These are phyloP conservation scores for Aristolochia californica DNA, from an alignment of 164 flowering plant species.

Conservation along the genomic window DNA sequence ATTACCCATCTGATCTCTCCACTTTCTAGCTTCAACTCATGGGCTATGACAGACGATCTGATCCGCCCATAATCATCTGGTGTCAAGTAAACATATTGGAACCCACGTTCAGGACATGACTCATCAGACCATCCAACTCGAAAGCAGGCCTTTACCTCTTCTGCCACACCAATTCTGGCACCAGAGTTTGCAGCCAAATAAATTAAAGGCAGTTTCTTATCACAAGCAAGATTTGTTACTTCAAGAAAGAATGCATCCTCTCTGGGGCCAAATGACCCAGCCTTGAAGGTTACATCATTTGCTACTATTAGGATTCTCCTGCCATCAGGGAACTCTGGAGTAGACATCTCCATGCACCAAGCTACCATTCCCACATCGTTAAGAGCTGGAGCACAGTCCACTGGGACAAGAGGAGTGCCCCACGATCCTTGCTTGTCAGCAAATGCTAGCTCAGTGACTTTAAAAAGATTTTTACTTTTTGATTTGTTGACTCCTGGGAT, in stretches of 20 bases:
- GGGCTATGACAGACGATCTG: conserved; percentile 80
- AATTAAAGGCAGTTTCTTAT: conserved; percentile 74
- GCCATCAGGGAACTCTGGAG: conserved; percentile 93
- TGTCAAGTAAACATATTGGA: conserved; percentile 81
- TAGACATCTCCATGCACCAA: conserved; percentile 84
- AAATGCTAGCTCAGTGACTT: conserved; percentile 67
- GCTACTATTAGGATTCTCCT: conserved; percentile 62
- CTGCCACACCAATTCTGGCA: conserved; percentile 95
- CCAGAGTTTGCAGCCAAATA: conserved; percentile 99
- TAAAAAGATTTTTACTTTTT: conserved; percentile 40
- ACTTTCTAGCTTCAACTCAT: conserved; percentile 49
- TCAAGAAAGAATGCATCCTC: conserved; percentile 97
- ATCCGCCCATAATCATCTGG: conserved; percentile 66
- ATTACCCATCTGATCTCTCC: conserved; percentile 96
- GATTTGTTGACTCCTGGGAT: conserved; percentile 25
- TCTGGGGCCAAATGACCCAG: conserved; percentile 95
- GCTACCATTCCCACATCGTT: conserved; percentile 99
- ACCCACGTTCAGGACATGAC: conserved; percentile 76
- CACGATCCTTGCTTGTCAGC: conserved; percentile 56
- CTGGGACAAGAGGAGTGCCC: conserved; percentile 71
- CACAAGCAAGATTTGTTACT: conserved; percentile 81
- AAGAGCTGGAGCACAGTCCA: conserved; percentile 58
- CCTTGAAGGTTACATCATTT: conserved; percentile 93
- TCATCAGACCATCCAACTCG: conserved; percentile 97
- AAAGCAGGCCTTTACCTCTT: conserved; percentile 88